phyloP scores from a whole-genome alignment of 805 yeast genomes.

The Huiozyma naganishii region DNA sequence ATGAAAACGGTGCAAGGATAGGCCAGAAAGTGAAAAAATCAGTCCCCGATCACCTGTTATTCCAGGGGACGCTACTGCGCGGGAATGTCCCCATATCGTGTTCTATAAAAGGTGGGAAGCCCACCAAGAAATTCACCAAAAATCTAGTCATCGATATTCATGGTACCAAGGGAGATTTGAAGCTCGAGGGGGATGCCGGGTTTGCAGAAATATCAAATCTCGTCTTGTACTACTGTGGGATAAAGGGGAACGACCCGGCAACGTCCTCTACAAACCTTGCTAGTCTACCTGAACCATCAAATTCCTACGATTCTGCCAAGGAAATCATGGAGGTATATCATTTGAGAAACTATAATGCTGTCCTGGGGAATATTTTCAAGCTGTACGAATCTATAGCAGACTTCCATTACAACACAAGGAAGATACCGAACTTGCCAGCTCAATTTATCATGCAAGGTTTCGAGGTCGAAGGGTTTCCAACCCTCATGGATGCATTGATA shows the following conservation, averaged over 20 bases:
- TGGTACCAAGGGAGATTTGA: conserved; percentile 26
- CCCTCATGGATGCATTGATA: conserved; percentile 20
- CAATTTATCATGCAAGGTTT: conserved; percentile 21
- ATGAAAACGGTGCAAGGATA: conserved; percentile 16
- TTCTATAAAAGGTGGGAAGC: conserved; percentile 25
- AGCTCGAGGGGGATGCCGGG: conserved; percentile 28
- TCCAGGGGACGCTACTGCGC: conserved; percentile 19
- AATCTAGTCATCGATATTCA: conserved; percentile 26
- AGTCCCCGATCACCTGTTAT: conserved; percentile 24
- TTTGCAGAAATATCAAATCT: conserved; percentile 25
- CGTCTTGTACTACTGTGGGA: conserved; percentile 24
- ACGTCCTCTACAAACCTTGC: background rate
- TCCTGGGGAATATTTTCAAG: conserved; percentile 23
- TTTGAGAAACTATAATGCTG: conserved; percentile 23
- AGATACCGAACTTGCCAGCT: conserved; percentile 14
- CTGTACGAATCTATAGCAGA: conserved; percentile 25
- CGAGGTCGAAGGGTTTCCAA: conserved; percentile 24
- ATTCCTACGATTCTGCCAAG: conserved; percentile 13
- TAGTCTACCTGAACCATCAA: background rate
- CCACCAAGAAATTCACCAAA: conserved; percentile 25
- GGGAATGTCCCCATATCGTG: conserved; percentile 25
- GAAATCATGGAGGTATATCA: conserved; percentile 26
- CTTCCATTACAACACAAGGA: conserved; percentile 20
- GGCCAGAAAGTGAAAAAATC: conserved; percentile 16
- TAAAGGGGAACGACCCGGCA: conserved; percentile 10